Base-by-base conservation (phyloP, 345 rosid species). In the Microcos paniculata region DNA sequence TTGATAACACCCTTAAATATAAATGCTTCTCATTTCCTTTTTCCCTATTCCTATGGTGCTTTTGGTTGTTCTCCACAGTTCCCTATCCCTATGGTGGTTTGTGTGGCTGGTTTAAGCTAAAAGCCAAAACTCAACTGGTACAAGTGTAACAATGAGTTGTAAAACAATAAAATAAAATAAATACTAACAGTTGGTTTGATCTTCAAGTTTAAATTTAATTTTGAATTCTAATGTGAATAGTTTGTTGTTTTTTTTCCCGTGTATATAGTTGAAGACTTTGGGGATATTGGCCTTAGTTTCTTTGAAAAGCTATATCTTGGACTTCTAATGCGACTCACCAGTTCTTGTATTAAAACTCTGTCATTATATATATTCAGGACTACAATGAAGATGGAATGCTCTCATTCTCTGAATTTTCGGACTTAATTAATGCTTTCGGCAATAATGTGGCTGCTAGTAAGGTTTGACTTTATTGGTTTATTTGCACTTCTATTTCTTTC, bases 381-480 rank as follows among this genome's bases (percentile, higher is more conserved):
- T 86, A 85, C 75, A 76, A 95, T 83, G 89, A 83, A 81, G 98
- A 95, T 89, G 99, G 99, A 73, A 79, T 78, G 64, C 97, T 95
- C 71, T 90, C 99, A 26, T 84, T 90, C 76, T 79, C 91, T 0
- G 99, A 95, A 85, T 91, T 95, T 79, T 88, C 90, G 42, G 89
- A 87, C 84, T 80, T 95, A 68, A 87, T 95, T 23, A 75, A 80
- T 81, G 98, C 94, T 70, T 95, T 93, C 80, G 99, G 99, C 66
- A 95, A 92, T 62, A 86, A 79, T 79, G 85, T 86, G 69, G 99
- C 99, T 45, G 85, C 81, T 77, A 76, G 82, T 56, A 92, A 95
- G 99, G 99, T 95, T 78, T 46, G 85, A 73, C 62, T 73, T 59
- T 15, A 30, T 40, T 59, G 62, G 38, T 70, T 73, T 23, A 21